A percentile compares a stretch with the other conserved stretches of the same genome.
phyloP scores from a whole-genome alignment of 78 protist species.

The Chrysochromulina tobinii region DNA sequence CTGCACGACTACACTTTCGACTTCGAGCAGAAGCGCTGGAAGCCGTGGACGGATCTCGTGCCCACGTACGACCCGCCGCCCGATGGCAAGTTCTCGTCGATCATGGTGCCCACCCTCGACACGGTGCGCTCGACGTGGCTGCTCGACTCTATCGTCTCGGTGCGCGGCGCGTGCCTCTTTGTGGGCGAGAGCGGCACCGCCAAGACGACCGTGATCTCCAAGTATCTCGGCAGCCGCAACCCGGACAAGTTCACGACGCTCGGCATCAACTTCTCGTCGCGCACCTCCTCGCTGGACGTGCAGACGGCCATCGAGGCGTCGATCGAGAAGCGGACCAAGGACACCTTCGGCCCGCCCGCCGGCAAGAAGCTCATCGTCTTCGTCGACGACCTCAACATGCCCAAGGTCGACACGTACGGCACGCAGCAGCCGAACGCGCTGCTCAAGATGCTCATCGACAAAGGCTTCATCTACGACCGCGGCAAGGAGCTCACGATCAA shows the following conservation, averaged over 20 bases:
- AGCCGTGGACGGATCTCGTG: slow-evolving; percentile 67
- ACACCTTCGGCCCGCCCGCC: slow-evolving; percentile 79
- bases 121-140: slow-evolving; percentile 75
- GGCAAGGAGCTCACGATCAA: slow-evolving; percentile 54
- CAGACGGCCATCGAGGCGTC: slow-evolving; percentile 68
- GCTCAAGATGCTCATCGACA: slow-evolving; percentile 74
- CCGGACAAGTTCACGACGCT: background rate
- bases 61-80: slow-evolving; percentile 56
- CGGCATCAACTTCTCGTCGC: slow-evolving; percentile 65
- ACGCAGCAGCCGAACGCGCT: slow-evolving; percentile 80
- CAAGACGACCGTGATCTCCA: slow-evolving; percentile 74
- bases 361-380: slow-evolving; percentile 64
- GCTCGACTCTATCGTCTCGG: slow-evolving; percentile 23
- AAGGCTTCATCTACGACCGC: slow-evolving; percentile 71
- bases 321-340: slow-evolving; percentile 80
- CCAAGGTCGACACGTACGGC: slow-evolving; percentile 81
- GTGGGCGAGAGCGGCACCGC: slow-evolving; percentile 88
- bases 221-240: slow-evolving; percentile 50
- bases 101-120: slow-evolving; percentile 85
- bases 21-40: slow-evolving; percentile 55
- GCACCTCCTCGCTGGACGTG: slow-evolving; percentile 70
- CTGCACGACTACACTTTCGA: slow-evolving; percentile 72
- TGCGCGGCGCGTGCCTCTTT: slow-evolving; percentile 54
- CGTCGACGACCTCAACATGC: slow-evolving; percentile 89
- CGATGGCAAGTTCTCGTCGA: slow-evolving; percentile 57